Evolutionary conservation across 441 rosid species (phyloP).

Genomic region (Adansonia grandidieri): DNA sequence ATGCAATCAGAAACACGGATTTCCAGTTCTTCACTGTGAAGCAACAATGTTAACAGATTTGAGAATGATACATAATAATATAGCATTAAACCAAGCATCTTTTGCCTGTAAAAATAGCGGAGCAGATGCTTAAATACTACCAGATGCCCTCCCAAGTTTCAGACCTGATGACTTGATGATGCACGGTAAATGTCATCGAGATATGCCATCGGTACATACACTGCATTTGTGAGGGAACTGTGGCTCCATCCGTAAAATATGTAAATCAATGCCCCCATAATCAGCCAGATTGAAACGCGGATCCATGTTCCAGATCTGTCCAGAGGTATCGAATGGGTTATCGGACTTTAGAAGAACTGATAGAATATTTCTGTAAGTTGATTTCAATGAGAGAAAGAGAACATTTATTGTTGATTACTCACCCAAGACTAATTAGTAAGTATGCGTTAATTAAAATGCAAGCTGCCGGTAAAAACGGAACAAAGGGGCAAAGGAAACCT

Average conservation of each 20-base stretch:
- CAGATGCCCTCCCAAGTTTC: background rate
- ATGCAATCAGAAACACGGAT: background rate
- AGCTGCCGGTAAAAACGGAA: constrained; percentile 65
- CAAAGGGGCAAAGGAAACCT: constrained; percentile 75
- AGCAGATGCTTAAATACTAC: background rate
- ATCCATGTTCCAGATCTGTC: constrained; percentile 70
- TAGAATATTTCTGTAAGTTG: background rate
- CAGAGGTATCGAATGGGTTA: constrained; percentile 15
- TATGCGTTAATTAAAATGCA: constrained; percentile 74
- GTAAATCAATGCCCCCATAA: constrained; percentile 59
- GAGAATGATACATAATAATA: background rate
- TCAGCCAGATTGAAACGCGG: constrained; percentile 69
- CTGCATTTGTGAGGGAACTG: constrained; percentile 53
- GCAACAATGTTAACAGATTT: background rate
- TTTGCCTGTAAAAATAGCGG: background rate
- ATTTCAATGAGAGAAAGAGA: background rate
- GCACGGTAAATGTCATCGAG: constrained; percentile 44
- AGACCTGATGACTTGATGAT: constrained; percentile 39
- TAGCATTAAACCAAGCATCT: background rate
- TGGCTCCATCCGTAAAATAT: constrained; percentile 61
- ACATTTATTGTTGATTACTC: constrained; percentile 34
- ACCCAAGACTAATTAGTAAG: constrained; percentile 72
- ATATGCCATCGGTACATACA: constrained; percentile 46
- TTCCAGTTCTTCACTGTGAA: background rate
- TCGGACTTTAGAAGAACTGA: background rate